These are phyloP conservation scores for Penicillium concentricum DNA, from an alignment of 2,329 filamentous ascomycete genomes.

Conservation along the genomic window DNA sequence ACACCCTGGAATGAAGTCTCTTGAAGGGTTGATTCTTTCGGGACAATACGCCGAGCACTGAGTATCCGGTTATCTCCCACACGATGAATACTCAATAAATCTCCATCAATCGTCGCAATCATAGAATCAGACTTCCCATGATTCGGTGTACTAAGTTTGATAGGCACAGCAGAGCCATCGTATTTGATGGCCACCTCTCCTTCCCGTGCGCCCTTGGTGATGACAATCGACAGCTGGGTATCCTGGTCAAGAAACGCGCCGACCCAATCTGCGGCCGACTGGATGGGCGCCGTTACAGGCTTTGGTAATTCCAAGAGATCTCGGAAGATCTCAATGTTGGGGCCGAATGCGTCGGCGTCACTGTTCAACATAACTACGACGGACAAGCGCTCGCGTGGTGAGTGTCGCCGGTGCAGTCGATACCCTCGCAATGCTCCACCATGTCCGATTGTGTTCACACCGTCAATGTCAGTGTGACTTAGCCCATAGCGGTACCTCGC, in stretches of 20 bases:
- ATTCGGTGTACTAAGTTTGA: slow-evolving; percentile 18
- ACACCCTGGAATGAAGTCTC: slow-evolving; percentile 24
- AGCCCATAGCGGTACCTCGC: slow-evolving; percentile 44
- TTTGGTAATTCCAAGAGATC: slow-evolving; percentile 28
- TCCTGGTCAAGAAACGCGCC: slow-evolving; percentile 43
- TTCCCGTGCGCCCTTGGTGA: slow-evolving; percentile 23
- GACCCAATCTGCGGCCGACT: slow-evolving; percentile 28
- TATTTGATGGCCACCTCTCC: slow-evolving; percentile 36
- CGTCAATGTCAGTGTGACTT: slow-evolving; percentile 24
- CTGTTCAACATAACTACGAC: slow-evolving; percentile 46
- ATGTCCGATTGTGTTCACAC: slow-evolving; percentile 36
- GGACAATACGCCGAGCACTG: slow-evolving; percentile 21
- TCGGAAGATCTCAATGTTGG: slow-evolving; percentile 33
- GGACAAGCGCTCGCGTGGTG: slow-evolving; percentile 36
- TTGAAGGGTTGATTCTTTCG: slow-evolving; percentile 9
- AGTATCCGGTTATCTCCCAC: slow-evolving; percentile 31
- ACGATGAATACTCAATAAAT: slow-evolving; percentile 29
- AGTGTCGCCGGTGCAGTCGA: slow-evolving; percentile 37
- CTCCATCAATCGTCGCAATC: slow-evolving; percentile 30
- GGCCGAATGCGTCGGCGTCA: slow-evolving; percentile 30
- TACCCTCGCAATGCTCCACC: slow-evolving; percentile 47
- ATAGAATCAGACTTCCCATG: slow-evolving; percentile 23
- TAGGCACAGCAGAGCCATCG: slow-evolving; percentile 20
- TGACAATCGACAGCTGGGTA: slow-evolving; percentile 33
- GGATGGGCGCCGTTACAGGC: not conserved